Evolutionary conservation across 192 early-diverging fungal genomes (phyloP).

Genomic region (Mortierella hygrophila): DNA sequence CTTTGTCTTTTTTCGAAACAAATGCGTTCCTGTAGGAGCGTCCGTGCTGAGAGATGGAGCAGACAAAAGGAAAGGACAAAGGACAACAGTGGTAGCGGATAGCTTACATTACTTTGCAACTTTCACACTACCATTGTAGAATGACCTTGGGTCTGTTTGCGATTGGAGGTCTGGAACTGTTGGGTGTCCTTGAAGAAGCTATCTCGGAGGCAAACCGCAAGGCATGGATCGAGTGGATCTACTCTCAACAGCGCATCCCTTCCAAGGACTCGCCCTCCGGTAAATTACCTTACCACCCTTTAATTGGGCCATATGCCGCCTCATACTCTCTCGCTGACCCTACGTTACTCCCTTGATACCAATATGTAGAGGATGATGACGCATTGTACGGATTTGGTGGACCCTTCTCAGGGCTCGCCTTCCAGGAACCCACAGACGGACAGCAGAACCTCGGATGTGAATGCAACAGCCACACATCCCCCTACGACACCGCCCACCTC

Average conservation of each 20-base stretch:
- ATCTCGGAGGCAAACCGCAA: slow-evolving; percentile 67
- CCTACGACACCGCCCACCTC: slow-evolving; percentile 71
- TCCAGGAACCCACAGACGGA: slow-evolving; percentile 16
- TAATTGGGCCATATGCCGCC: too few relatives aligned
- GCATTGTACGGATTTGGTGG: slow-evolving; percentile 79
- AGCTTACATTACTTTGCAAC: neutral
- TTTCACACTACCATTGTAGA: slow-evolving; percentile 55
- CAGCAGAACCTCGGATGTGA: slow-evolving; percentile 27
- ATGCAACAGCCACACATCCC: slow-evolving; percentile 12
- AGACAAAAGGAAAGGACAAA: neutral
- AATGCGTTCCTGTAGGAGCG: neutral
- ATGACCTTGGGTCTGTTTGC: slow-evolving; percentile 92
- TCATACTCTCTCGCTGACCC: too few relatives aligned
- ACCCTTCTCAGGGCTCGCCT: slow-evolving; percentile 72
- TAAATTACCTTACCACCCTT: neutral
- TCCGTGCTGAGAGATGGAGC: neutral
- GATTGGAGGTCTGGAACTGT: slow-evolving; percentile 84
- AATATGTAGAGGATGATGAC: slow-evolving; percentile 41
- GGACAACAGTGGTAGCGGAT: neutral
- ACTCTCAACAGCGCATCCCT: slow-evolving; percentile 89
- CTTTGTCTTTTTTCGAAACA: too few relatives aligned
- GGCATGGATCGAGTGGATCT: slow-evolving; percentile 96
- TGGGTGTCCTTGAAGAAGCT: slow-evolving; percentile 72
- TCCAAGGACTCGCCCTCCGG: slow-evolving; percentile 4
- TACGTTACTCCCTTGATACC: neutral